Base-by-base conservation (phyloP, 768 basidiomycete species). In the Russula brevipes region DNA sequence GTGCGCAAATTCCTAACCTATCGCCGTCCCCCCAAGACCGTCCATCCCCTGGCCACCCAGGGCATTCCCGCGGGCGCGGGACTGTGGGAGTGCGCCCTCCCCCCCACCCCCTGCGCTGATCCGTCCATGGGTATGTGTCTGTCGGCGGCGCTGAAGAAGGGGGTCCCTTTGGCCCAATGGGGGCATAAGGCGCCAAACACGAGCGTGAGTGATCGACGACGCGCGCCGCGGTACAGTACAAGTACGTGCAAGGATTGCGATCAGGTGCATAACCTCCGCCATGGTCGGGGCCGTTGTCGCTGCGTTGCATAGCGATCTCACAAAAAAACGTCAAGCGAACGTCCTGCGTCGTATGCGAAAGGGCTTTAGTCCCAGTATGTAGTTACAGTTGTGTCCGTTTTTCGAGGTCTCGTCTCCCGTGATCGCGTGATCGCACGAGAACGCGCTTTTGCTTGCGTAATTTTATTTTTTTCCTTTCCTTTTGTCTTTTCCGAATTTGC, bases 81-180 rank as follows among this genome's bases (percentile, higher is more conserved):
- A n/a, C 50, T 45, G 55, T 62, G 61, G 49, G 61, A 61, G 52
- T 6, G 16, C 3, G 42, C 24, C 44, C 31, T 5, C 35, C 24
- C 39, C 33, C 41, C 44, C 44, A 52, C 31, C 5, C 35, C 39
- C 33, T 46, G 51, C 44, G 57, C 44, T 58, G 62, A 63, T 63
- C 62, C 36, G 52, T 38, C 31, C 45, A 33, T 33, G 19, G 51
- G 50, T 24, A 24, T 24, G 44, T 31, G 8, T 39, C 10, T 52
- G 12, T 39, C 38, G 1, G 38, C 49, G n/a, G 47, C 49, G 49
- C 49, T 49, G 14, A 19, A n/a, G 30, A 17, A 31, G 52, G 16
- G 33, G 41, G 17, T 10, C 9, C 35, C 50, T 3, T 5, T 36
- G 35, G 14, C 30, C 42, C 11, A 62, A 51, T 24, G 24, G 19